Evolutionary conservation across 345 rosid species (phyloP), one percentile per base, ranked within the genome.

Genomic region (Populus ilicifolia): DNA sequence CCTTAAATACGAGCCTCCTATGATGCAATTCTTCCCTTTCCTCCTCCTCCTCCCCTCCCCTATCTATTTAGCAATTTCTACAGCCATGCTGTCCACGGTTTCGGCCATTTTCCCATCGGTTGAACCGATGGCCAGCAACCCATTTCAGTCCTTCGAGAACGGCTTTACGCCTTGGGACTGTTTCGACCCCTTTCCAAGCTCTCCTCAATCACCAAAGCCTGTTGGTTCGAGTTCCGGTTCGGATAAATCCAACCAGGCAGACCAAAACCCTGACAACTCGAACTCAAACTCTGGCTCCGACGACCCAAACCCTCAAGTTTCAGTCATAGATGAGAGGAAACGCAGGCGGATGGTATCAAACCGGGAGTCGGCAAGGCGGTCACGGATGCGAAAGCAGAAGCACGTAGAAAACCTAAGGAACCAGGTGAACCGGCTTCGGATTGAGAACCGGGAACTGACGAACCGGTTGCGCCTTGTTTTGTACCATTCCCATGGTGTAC

Each of bases 291-390:
- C 50, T 14, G 73, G 87, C 76, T 82, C 83, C 2, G 88, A 79
- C 44, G 88, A 84, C 27, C 84, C 78, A 54, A 86, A 78, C 76
- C 85, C 23, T n/a, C 9, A 77, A 17, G 82, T 39, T 41, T 46
- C 80, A 0, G 12, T 75, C 67, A 46, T 85, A 33, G 92, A 92
- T 30, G 97, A 90, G 52, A 85, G 94, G n/a, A 94, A 89, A 81
- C 77, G 83, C 70, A 89, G 87, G 82, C 86, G 98, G 43, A 94
- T 89, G 97, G 76, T 90, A 72, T 94, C 98, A 68, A 94, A 93
- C 90, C 89, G 97, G 76, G 95, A 94, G 75, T 94, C 98, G 8
- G 98, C 98, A 12, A 84, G 91, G 86, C 84, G 97, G 79, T 93
- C 98, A 0, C 85, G 98, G 79, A 86, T 89, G 91, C 89, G 97